Evolutionary conservation across 345 rosid genomes (phyloP).

Genomic region (Limnanthes douglasii): DNA sequence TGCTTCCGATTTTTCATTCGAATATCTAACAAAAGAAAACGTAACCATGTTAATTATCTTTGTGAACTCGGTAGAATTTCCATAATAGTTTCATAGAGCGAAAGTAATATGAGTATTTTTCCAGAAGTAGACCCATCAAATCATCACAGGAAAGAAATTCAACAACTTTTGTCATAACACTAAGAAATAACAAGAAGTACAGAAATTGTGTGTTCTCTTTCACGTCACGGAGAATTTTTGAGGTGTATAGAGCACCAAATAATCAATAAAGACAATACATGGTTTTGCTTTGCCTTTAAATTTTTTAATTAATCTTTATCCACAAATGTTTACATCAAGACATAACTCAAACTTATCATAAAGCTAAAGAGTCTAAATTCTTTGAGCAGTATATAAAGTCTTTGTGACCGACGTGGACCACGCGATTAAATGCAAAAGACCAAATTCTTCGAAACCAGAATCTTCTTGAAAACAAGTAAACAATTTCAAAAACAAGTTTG

Average conservation of each 20-base stretch:
- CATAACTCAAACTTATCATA: not conserved
- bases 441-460: slow-evolving; percentile 1
- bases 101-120: no score
- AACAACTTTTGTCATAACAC: no score
- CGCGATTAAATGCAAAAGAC: not conserved
- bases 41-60: not conserved
- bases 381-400: not conserved
- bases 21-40: slow-evolving; percentile 26
- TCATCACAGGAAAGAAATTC: no score
- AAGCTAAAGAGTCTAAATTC: slow-evolving; percentile 1
- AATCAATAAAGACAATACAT: not conserved
- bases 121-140: no score
- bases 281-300: slow-evolving; percentile 3
- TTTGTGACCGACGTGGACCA: slow-evolving; percentile 1
- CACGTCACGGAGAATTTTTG: not conserved
- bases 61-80: not conserved
- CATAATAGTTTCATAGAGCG: no score
- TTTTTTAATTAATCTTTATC: slow-evolving; percentile 5
- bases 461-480: not conserved
- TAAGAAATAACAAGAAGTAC: no score
- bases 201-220: no score
- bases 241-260: slow-evolving; percentile 5
- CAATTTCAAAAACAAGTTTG: no score
- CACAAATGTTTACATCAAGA: slow-evolving; percentile 1
- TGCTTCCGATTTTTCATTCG: slow-evolving; percentile 93